These are phyloP conservation scores for Xylaria sp. DNA, from an alignment of 2,329 filamentous ascomycete species.

Conservation along the genomic window DNA sequence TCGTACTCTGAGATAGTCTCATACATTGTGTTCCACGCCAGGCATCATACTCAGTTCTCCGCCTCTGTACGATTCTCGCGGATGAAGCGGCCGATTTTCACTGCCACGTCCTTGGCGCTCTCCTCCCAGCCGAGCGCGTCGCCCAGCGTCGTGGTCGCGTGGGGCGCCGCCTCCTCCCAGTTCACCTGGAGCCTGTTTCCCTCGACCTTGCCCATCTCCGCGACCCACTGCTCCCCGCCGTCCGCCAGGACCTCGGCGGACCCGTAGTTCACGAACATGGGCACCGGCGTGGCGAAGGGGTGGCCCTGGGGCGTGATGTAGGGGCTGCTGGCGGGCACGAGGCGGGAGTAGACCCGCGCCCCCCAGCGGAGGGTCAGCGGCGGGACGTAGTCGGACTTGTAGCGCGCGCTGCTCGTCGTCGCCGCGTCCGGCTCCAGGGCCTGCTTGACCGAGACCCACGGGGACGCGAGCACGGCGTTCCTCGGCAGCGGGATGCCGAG, in stretches of 20 bases:
- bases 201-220: conserved; percentile 28
- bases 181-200: conserved; percentile 40
- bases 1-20: too few species aligned
- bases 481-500: conserved; percentile 17
- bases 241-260: conserved; percentile 37
- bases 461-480: conserved; percentile 42
- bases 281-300: conserved; percentile 28
- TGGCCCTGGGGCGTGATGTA: conserved; percentile 37
- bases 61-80: background rate
- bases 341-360: conserved; percentile 37
- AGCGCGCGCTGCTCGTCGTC: conserved; percentile 24
- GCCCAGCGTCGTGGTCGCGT: conserved; percentile 50
- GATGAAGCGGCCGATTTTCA: conserved; percentile 27
- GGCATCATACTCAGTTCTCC: too few species aligned
- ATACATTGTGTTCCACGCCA: too few species aligned
- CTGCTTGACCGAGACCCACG: conserved; percentile 29
- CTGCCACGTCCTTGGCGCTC: conserved; percentile 29
- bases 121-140: conserved; percentile 45
- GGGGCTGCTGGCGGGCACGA: conserved; percentile 31
- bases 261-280: conserved; percentile 29
- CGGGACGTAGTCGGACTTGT: conserved; percentile 44
- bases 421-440: conserved; percentile 16
- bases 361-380: conserved; percentile 47
- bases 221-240: conserved; percentile 62
- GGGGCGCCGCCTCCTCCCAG: conserved; percentile 44